Evolutionary conservation across 1,284 basidiomycete genomes (phyloP).

Genomic region (Apiotrichum sp.): DNA sequence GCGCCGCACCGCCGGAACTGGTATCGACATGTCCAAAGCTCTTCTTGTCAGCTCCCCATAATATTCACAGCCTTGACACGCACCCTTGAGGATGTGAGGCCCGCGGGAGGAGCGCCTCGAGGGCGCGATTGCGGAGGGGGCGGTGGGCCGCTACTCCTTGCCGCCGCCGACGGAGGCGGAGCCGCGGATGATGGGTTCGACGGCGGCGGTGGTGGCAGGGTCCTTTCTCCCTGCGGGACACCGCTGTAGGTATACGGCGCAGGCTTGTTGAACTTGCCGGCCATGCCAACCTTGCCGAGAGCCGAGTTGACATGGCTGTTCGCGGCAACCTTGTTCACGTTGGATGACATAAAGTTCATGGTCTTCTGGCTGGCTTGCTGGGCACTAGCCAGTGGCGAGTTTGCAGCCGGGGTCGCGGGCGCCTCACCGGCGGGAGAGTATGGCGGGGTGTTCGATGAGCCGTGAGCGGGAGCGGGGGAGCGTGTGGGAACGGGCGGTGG

Average conservation of each 20-base stretch:
- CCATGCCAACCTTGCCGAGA: constrained; percentile 17
- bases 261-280: constrained; percentile 1
- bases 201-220: too few species aligned
- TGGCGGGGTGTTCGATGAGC: neutral
- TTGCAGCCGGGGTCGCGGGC: too few species aligned
- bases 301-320: constrained; percentile 16
- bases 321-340: constrained; percentile 20
- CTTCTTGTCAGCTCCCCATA: constrained; percentile 8
- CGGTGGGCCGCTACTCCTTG: neutral
- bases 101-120: too few species aligned
- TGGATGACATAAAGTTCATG: constrained; percentile 16
- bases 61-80: neutral
- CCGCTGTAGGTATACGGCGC: too few species aligned
- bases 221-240: too few species aligned
- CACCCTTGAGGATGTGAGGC: neutral
- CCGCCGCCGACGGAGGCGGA: too few species aligned
- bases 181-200: too few species aligned
- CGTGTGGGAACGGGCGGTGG: too few species aligned
- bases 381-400: neutral
- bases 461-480: too few species aligned
- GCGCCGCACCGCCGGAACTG: constrained; percentile 24
- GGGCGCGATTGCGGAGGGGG: neutral
- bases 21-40: constrained; percentile 35
- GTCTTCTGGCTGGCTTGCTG: neutral
- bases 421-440: neutral